phyloP scores from a whole-genome alignment of 2,329 filamentous ascomycete genomes.

The Nigrospora sphaerica region DNA sequence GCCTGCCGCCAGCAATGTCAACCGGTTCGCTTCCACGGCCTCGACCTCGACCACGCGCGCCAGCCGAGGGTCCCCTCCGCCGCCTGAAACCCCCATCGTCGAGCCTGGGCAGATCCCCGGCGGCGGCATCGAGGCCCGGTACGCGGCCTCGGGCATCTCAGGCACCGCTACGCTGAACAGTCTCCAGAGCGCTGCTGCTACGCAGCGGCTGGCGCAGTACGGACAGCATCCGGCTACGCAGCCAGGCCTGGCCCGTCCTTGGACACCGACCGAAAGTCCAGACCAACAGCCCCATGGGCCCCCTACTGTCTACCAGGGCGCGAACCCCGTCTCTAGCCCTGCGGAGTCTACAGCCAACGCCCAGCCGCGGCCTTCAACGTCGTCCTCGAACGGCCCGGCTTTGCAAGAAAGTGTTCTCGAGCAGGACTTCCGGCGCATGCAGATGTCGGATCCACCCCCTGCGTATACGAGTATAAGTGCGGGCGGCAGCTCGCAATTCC shows the following conservation, averaged over 20 bases:
- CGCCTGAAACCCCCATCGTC: slow-evolving; percentile 82
- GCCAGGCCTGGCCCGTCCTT: slow-evolving; percentile 57
- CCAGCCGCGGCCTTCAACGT: slow-evolving; percentile 24
- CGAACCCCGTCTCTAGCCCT: slow-evolving; percentile 57
- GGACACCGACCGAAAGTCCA: slow-evolving; percentile 91
- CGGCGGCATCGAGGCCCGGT: slow-evolving; percentile 83
- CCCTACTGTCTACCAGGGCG: slow-evolving; percentile 85
- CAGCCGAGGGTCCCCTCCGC: slow-evolving; percentile 85
- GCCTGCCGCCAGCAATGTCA: slow-evolving; percentile 43
- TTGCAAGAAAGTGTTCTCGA: slow-evolving; percentile 68
- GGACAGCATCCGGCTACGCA: slow-evolving; percentile 40
- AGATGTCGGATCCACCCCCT: slow-evolving; percentile 78
- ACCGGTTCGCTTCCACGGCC: slow-evolving; percentile 69
- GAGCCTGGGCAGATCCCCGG: slow-evolving; percentile 64
- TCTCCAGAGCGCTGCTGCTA: slow-evolving; percentile 73
- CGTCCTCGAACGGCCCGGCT: slow-evolving; percentile 13
- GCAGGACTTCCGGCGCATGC: slow-evolving; percentile 78
- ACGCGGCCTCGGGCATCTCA: slow-evolving; percentile 85
- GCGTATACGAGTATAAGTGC: slow-evolving; percentile 78
- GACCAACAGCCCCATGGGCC: slow-evolving; percentile 83
- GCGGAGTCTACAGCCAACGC: slow-evolving; percentile 37
- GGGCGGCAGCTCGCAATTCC: slow-evolving; percentile 52
- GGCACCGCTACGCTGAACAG: slow-evolving; percentile 76
- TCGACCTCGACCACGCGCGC: slow-evolving; percentile 91
- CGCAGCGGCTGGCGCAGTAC: slow-evolving; percentile 77